These are phyloP conservation scores for Globisporangium splendens DNA, from an alignment of 352 stramenopile species.

Conservation along the genomic window DNA sequence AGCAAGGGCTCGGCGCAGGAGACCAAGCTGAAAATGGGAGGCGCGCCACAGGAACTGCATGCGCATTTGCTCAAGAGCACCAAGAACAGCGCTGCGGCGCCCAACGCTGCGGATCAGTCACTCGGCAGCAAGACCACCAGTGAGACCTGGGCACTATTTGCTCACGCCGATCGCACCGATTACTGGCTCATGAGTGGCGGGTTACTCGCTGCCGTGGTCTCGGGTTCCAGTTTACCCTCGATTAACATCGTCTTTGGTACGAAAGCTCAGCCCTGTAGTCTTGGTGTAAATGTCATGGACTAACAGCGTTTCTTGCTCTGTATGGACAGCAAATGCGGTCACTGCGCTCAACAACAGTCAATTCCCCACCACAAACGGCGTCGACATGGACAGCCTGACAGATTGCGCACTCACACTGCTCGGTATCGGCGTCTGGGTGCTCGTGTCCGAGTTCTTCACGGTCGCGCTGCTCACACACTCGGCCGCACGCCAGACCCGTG, in stretches of 20 bases:
- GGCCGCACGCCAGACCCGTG: constrained; percentile 16
- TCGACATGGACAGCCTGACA: constrained; percentile 20
- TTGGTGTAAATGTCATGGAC: too few relatives aligned
- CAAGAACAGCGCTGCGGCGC: neutral
- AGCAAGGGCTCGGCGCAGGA: constrained; percentile 6
- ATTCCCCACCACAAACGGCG: constrained; percentile 14
- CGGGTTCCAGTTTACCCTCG: constrained; percentile 16
- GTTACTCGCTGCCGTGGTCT: constrained; percentile 17
- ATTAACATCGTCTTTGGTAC: constrained; percentile 20
- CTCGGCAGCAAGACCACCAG: neutral
- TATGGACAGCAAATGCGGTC: constrained; percentile 12
- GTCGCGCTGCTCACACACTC: constrained; percentile 20
- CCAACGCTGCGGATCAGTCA: neutral
- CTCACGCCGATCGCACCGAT: constrained; percentile 18
- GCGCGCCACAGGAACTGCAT: constrained; percentile 2
- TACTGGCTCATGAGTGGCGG: constrained; percentile 17
- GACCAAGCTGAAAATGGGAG: constrained; percentile 1
- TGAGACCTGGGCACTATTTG: constrained; percentile 19
- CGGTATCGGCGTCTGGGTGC: constrained; percentile 20
- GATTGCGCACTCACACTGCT: constrained; percentile 15
- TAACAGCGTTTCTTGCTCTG: too few relatives aligned
- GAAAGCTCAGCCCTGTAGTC: neutral
- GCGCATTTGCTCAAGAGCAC: constrained; percentile 12
- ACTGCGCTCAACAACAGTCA: constrained; percentile 17
- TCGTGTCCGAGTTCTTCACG: constrained; percentile 19